phyloP scores from a whole-genome alignment of 139 green algal species.

The Chlorella sp. region DNA sequence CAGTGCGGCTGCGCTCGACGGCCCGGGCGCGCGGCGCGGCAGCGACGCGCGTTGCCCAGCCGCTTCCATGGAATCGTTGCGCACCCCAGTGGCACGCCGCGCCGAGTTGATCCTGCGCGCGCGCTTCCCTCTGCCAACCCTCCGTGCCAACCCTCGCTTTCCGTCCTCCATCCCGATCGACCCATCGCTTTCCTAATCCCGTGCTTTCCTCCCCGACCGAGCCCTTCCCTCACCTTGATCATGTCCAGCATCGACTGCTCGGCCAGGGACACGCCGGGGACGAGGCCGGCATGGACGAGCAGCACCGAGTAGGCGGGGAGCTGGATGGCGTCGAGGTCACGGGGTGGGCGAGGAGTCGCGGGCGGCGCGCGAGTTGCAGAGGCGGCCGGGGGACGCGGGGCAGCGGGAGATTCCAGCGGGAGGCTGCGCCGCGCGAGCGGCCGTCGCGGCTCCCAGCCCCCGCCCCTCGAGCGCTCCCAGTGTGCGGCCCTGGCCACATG shows the following conservation, averaged over 20 bases:
- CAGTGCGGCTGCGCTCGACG: not conserved
- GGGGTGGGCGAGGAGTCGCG: not conserved
- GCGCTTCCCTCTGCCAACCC: not conserved
- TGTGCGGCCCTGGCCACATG: not conserved
- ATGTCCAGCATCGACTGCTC: conserved; percentile 51
- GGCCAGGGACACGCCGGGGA: conserved; percentile 46
- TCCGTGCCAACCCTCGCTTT: not conserved
- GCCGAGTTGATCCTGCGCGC: not conserved
- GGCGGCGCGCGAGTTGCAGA: not conserved
- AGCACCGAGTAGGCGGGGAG: conserved; percentile 22
- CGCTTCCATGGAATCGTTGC: not conserved
- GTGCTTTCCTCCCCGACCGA: not conserved
- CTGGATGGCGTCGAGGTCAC: not conserved
- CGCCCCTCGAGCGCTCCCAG: not conserved
- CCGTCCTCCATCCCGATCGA: not conserved
- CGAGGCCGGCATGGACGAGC: conserved; percentile 53
- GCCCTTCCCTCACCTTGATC: conserved; percentile 14
- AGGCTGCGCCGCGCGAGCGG: too few species aligned
- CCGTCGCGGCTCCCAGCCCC: not conserved
- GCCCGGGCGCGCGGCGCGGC: too few species aligned
- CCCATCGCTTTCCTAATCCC: too few species aligned
- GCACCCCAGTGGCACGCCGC: not conserved
- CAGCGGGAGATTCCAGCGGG: not conserved
- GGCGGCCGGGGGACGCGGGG: not conserved
- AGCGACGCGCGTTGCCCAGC: not conserved